Percentiles rank a stretch among this genome's conserved stretches.
These are phyloP conservation scores for Podila clonocystis DNA, from an alignment of 192 early-diverging fungal species.

Conservation along the genomic window DNA sequence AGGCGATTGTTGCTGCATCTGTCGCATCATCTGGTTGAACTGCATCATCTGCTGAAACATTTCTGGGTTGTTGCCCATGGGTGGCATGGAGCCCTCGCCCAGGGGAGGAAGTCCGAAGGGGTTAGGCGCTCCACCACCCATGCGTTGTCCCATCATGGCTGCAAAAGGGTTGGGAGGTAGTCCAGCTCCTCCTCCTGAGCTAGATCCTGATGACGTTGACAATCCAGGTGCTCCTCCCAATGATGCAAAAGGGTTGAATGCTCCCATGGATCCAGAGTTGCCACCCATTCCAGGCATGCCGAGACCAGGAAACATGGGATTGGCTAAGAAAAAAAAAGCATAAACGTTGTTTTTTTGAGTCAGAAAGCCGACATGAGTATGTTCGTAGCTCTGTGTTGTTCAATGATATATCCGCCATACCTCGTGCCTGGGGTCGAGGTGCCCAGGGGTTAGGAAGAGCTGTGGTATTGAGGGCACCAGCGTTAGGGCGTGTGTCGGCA, in stretches of 20 bases:
- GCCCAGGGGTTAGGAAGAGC: slow-evolving; percentile 71
- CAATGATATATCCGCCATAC: slow-evolving; percentile 2
- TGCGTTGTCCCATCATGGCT: slow-evolving; percentile 26
- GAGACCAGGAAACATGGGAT: not conserved
- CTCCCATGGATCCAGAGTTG: slow-evolving; percentile 5
- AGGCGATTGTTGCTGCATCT: slow-evolving; percentile 37
- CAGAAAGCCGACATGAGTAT: not conserved
- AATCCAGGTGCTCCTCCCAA: slow-evolving; percentile 1
- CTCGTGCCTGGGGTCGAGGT: slow-evolving; percentile 25
- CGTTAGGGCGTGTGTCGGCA: slow-evolving; percentile 59
- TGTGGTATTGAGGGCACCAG: slow-evolving; percentile 59
- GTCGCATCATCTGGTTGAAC: slow-evolving; percentile 50
- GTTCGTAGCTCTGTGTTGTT: too few relatives aligned
- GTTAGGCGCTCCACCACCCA: slow-evolving; percentile 13
- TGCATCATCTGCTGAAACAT: slow-evolving; percentile 54
- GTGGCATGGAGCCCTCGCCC: slow-evolving; percentile 7
- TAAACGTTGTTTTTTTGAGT: not conserved
- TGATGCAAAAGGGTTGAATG: slow-evolving; percentile 42
- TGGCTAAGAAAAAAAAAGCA: slow-evolving; percentile 25
- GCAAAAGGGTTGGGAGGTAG: slow-evolving; percentile 17
- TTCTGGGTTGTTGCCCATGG: slow-evolving; percentile 38
- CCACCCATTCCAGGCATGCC: slow-evolving; percentile 20
- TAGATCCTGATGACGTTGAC: not conserved
- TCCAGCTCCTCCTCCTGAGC: not conserved
- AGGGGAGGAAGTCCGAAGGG: slow-evolving; percentile 32